phyloP scores from a whole-genome alignment of 306 rosid species.

The Pueraria montana region DNA sequence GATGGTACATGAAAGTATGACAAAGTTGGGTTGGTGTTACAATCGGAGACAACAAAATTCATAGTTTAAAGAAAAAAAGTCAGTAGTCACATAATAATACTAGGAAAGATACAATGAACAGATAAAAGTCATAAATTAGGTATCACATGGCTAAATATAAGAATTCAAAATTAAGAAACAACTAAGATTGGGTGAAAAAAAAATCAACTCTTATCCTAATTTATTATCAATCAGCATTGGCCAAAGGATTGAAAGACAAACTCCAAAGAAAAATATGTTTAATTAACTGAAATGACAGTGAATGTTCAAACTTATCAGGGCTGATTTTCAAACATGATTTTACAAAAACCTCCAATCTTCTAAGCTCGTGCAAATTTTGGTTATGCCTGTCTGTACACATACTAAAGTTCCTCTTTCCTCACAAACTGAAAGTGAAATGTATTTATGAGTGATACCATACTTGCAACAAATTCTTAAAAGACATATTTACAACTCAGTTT shows the following conservation, averaged over 20 bases:
- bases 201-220: not conserved
- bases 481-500: not conserved
- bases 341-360: not conserved
- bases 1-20: slow-evolving; percentile 1
- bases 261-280: not conserved
- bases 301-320: not conserved
- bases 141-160: not conserved
- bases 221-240: not conserved
- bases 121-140: not conserved
- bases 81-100: not conserved
- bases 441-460: not conserved
- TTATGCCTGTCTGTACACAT: not conserved
- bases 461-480: not conserved
- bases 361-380: not conserved
- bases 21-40: slow-evolving; percentile 33
- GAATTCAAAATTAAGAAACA: not conserved
- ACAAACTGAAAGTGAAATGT: slow-evolving; percentile 19
- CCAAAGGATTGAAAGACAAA: not conserved
- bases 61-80: not conserved
- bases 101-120: not conserved
- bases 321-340: not conserved
- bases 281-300: not conserved
- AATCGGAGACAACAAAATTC: slow-evolving; percentile 4
- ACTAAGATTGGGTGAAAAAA: not conserved
- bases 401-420: not conserved